Evolutionary conservation across 441 rosid species (phyloP), one percentile per base, ranked within the genome.

Genomic region (Gossypium schwendimanii): DNA sequence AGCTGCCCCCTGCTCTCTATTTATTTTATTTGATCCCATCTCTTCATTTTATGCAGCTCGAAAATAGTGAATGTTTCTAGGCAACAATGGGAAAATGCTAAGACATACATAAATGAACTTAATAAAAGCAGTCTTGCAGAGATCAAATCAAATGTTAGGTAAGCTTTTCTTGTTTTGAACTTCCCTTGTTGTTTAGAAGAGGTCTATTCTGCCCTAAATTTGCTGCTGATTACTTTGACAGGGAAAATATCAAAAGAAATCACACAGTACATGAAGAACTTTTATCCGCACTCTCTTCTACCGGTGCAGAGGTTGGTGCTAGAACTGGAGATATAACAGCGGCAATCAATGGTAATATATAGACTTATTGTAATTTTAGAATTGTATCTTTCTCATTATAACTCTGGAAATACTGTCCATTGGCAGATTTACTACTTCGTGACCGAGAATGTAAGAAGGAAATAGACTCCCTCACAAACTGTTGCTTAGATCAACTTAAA

Each of bases 401-500:
- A 6, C 7, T 21, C 17, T 11, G 66, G 28, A 73, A 74, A 17
- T 31, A 12, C 58, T 63, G 3, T 9, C 15, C 28, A 5, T 58
- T 66, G 78, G 33, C 84, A 92, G 97, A 89, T 80, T 87, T 82
- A 9, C 76, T 88, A 62, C 59, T 17, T 60, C 77, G 44, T 75
- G 98, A 92, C 79, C 76, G 57, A 18, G 89, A 85, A 69, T 81
- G 80, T 73, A 90, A 84, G 78, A 87, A 81, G 75, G 84, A 83
- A 76, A 63, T 73, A 20, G 93, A 92, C 53, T 84, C 88, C 70
- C 85, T 84, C 69, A 76, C 84, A 2, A 64, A 86, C 63, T 52
- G 60, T 20, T 89, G 87, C 80, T 73, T 77, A 73, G 88, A 85
- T 62, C 84, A 88, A 74, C 91, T 89, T 53, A 79, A 80, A 47